Conservation (phyloP, 257 asterid species). For the Solanum piurae region DNA sequence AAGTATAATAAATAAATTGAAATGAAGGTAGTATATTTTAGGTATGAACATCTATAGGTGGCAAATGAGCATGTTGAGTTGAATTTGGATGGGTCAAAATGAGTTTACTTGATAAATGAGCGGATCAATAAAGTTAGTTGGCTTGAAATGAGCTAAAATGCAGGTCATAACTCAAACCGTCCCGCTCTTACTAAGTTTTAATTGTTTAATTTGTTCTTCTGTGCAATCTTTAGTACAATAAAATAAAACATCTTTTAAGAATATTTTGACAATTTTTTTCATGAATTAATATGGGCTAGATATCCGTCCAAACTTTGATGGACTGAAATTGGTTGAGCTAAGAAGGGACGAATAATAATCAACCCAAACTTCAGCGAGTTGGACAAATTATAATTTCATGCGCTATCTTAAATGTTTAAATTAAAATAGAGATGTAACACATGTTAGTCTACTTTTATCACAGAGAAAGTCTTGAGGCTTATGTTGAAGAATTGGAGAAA, state of each 20-base stretch:
- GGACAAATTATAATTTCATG: not conserved
- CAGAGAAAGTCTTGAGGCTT: slow-evolving; percentile 52
- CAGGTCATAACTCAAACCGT: too few species aligned
- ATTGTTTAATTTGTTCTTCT: not conserved
- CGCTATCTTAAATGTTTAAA: not conserved
- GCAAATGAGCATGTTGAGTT: too few species aligned
- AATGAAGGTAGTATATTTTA: not conserved
- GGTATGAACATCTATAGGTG: not conserved
- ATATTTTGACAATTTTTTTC: not conserved
- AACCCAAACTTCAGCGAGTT: not conserved
- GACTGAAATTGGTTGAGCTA: not conserved
- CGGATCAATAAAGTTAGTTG: not conserved
- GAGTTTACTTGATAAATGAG: not conserved
- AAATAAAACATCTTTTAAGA: too few species aligned
- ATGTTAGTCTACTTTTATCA: not conserved
- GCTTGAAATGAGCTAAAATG: not conserved
- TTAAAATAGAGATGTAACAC: not conserved
- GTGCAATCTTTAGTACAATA: not conserved
- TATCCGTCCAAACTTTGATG: too few species aligned
- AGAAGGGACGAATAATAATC: too few species aligned
- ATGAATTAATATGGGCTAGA: too few species aligned
- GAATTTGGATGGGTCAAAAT: too few species aligned
- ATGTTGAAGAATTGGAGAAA: slow-evolving; percentile 30
- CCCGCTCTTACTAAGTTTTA: not conserved
- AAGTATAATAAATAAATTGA: too few species aligned